Evolutionary conservation across 1,284 basidiomycete species (phyloP).

Genomic region (Papiliotrema fonsecae): DNA sequence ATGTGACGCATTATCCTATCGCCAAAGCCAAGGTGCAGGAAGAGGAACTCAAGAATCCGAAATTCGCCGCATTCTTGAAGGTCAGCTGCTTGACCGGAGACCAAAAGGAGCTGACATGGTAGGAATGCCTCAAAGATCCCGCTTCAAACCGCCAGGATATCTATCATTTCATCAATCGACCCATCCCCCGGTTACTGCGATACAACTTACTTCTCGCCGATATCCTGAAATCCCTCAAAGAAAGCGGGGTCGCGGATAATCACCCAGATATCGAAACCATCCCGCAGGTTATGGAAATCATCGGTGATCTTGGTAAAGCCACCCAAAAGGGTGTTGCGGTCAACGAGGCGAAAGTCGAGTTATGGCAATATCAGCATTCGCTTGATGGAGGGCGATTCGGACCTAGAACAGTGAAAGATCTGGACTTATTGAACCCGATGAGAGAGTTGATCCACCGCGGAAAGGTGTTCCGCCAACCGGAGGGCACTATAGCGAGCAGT

Average conservation of each 20-base stretch:
- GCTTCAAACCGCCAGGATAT: conserved; percentile 64
- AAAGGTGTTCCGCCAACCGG: conserved; percentile 74
- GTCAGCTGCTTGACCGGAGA: conserved; percentile 49
- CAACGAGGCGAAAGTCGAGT: conserved; percentile 76
- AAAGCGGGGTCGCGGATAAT: conserved; percentile 56
- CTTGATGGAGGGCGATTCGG: conserved; percentile 63
- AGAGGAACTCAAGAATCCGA: conserved; percentile 71
- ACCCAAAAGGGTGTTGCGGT: conserved; percentile 75
- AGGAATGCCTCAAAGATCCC: conserved; percentile 31
- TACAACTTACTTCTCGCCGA: conserved; percentile 80
- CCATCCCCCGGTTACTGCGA: conserved; percentile 79
- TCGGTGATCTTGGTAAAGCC: conserved; percentile 76
- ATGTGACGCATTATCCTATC: conserved; percentile 89
- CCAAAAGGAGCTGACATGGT: not conserved
- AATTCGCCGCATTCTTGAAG: conserved; percentile 77
- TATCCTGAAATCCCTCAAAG: conserved; percentile 57
- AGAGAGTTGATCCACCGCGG: conserved; percentile 77
- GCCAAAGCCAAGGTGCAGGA: conserved; percentile 86
- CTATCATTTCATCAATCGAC: conserved; percentile 81
- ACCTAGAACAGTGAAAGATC: conserved; percentile 70
- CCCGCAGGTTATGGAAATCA: conserved; percentile 75
- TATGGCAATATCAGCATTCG: conserved; percentile 72
- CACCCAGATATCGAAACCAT: conserved; percentile 76
- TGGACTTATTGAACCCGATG: conserved; percentile 78
- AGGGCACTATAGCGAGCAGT: conserved; percentile 71